Evolutionary conservation across 1,284 basidiomycete genomes (phyloP), one percentile per base, ranked within the genome.

Genomic region (Agaricales sp.): DNA sequence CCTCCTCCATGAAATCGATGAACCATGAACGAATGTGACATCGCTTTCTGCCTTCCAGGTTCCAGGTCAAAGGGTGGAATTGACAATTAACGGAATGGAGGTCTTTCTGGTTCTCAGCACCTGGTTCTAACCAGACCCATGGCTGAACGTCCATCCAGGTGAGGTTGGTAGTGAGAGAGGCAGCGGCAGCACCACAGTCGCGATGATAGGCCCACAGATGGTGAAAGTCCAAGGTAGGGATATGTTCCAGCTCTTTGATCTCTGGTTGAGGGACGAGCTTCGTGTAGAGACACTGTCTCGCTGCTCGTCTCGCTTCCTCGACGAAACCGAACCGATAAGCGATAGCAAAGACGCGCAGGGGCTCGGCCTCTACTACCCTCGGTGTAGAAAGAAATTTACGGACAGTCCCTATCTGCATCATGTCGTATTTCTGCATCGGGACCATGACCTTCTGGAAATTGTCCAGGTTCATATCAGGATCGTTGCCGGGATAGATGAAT

Each of bases 281-380:
- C n/a, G 39, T 41, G 6, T 18, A 20, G n/a, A 41, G 8, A 4
- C 39, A 18, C 39, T 25, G 23, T 11, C 21, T 3, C 19, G 20
- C 46, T 48, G 20, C 39, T 8, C 13, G 30, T n/a, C n/a, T 35
- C 2, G 59, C 59, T 50, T 67, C 61, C 1, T 49, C 45, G 30
- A 51, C 51, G 18, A 68, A 58, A 1, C 50, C 52, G 46, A 62
- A 57, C 4, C 58, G 58, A 46, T 61, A 56, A 11, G 67, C 65
- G 43, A 72, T 56, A 13, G 63, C 61, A 47, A 68, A 69, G 3
- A 65, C 52, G 12, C 59, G 60, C n/a, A 69, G 41, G 0, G 71
- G 61, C 4, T 64, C 61, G 13, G 52, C 53, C 12, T 54, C 49
- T 13, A 66, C 41, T 43, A 67, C 59, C 0, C 51, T 51, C 0